These are phyloP conservation scores for Pueraria montana DNA, from an alignment of 306 rosid genomes.

Conservation along the genomic window DNA sequence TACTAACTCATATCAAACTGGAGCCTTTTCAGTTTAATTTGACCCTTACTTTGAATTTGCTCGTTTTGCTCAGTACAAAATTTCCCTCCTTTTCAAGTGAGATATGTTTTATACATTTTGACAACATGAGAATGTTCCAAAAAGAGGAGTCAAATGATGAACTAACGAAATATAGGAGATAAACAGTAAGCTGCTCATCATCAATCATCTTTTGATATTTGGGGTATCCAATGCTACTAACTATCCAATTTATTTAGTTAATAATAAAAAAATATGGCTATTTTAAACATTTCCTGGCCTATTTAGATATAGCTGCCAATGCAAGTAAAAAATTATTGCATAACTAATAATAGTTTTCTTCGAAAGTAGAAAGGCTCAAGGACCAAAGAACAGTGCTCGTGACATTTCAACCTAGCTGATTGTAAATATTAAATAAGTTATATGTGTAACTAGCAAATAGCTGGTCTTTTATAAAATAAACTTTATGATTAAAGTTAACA, in stretches of 20 bases:
- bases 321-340: not conserved
- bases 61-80: slow-evolving; percentile 18
- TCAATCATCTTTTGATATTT: slow-evolving; percentile 35
- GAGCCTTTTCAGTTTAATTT: slow-evolving; percentile 1
- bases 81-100: slow-evolving; percentile 51
- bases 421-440: not conserved
- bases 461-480: not conserved
- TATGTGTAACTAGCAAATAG: too few species aligned
- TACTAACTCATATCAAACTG: slow-evolving; percentile 1
- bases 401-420: not conserved
- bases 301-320: not conserved
- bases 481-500: not conserved
- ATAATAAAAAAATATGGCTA: not conserved
- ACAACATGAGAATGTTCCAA: slow-evolving; percentile 59
- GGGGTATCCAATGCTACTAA: slow-evolving; percentile 53
- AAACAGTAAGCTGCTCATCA: slow-evolving; percentile 10
- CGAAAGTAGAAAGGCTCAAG: not conserved
- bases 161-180: slow-evolving; percentile 9
- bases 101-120: slow-evolving; percentile 39
- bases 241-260: not conserved
- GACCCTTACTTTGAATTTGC: slow-evolving; percentile 24
- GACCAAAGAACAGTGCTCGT: not conserved
- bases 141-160: slow-evolving; percentile 44
- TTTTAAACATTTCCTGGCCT: not conserved
- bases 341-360: not conserved